Evolutionary conservation across 768 basidiomycete genomes (phyloP).

Genomic region (Kwoniella europaea): DNA sequence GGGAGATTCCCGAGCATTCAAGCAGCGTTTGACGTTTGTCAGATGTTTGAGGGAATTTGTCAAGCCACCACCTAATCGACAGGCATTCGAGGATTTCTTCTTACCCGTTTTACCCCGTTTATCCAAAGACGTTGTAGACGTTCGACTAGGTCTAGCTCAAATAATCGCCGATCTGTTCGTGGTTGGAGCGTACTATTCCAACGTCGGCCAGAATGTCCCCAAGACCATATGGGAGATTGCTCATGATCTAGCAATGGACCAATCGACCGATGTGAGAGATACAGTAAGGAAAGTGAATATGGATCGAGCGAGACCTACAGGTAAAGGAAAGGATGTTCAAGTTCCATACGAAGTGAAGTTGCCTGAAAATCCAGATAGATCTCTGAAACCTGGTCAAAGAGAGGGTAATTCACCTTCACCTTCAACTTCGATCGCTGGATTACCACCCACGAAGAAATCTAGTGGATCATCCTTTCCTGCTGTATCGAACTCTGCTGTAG

Average conservation of each 20-base stretch:
- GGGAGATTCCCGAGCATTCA: conserved; percentile 54
- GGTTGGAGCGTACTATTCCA: conserved; percentile 43
- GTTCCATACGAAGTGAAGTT: conserved; percentile 20
- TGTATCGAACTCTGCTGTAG: conserved; percentile 1
- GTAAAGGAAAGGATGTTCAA: conserved; percentile 14
- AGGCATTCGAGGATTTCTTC: conserved; percentile 61
- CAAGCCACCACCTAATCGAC: conserved; percentile 61
- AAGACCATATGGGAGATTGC: conserved; percentile 34
- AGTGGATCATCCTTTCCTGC: neutral
- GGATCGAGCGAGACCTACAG: conserved; percentile 15
- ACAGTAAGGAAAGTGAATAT: conserved; percentile 38
- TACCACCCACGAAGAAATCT: neutral
- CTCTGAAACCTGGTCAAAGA: conserved; percentile 9
- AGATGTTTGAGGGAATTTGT: conserved; percentile 73
- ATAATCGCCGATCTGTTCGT: conserved; percentile 63
- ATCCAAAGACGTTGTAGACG: conserved; percentile 77
- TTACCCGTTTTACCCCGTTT: conserved; percentile 67
- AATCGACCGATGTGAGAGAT: conserved; percentile 45
- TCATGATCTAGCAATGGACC: conserved; percentile 30
- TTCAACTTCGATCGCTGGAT: neutral
- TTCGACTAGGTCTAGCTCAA: conserved; percentile 83
- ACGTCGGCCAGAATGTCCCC: conserved; percentile 26
- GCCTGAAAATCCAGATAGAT: neutral
- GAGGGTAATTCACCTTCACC: conserved; percentile 4
- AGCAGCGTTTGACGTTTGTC: conserved; percentile 76